Base-by-base conservation (phyloP, 2,329 filamentous ascomycete genomes). In the Rutstroemia sp. region DNA sequence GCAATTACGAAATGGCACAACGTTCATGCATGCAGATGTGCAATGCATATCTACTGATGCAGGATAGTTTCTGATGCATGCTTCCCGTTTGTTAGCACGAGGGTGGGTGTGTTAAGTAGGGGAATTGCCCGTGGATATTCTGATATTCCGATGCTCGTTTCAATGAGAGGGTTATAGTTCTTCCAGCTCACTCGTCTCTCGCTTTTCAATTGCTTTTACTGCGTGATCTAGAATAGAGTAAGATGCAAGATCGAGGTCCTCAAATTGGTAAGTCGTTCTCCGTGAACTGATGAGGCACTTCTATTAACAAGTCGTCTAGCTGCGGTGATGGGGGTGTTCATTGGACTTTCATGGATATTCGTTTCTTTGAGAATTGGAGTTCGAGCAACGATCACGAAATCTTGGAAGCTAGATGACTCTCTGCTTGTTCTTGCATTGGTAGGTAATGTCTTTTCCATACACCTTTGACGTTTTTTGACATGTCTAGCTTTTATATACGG, bases 381-480 rank as follows among this genome's bases (percentile, higher is more conserved):
- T 10, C 61, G 59, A 46, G 49, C 53, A 5, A 62, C 61, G 38
- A 44, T 67, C 2, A 62, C 53, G 16, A 67, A 63, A 27, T 59
- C 56, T 48, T 68, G 58, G 58, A 62, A 54, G 49, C 34, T 25
- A n/a, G 65, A 68, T 58, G 65, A 67, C 54, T 45, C 46, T 23
- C 46, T 67, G 7, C 54, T 67, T 27, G 16, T 60, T 6, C 25
- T 61, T 4, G 53, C 65, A 16, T 42, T 64, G 48, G 65, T 67
- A 53, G 25, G 60, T 51, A 48, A 7, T n/a, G 16, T 8, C 21
- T 36, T 19, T 16, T 36, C 47, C 49, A 12, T 54, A 25, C 5
- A 25, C 16, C 39, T 12, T 2, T 36, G 16, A 36, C 30, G 49
- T 21, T 58, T 19, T 42, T 10, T 19, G 10, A 2, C 19, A 67